These are phyloP conservation scores for Earliella scabrosa DNA, from an alignment of 1,284 basidiomycete genomes.

Conservation along the genomic window DNA sequence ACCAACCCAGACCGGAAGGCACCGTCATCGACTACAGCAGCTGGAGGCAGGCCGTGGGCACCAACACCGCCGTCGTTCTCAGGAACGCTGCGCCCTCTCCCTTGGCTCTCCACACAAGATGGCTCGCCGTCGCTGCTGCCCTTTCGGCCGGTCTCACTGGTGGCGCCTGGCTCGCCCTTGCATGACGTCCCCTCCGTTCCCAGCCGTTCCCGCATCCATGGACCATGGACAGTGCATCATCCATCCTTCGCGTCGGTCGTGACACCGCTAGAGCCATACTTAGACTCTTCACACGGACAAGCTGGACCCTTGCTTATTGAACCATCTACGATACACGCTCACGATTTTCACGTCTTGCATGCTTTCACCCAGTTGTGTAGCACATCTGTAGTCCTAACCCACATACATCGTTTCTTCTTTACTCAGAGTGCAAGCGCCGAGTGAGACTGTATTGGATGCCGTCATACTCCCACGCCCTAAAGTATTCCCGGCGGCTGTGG, in stretches of 20 bases:
- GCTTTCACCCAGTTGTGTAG: neutral
- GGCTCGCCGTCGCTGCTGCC: slow-evolving; percentile 13
- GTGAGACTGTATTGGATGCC: no score
- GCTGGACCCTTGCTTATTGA: neutral
- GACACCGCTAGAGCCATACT: no score
- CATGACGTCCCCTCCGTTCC: slow-evolving; percentile 3
- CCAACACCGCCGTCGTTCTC: slow-evolving; percentile 37
- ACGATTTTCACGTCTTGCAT: neutral
- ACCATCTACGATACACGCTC: neutral
- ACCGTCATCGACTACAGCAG: slow-evolving; percentile 57
- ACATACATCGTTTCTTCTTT: no score
- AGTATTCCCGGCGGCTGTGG: no score
- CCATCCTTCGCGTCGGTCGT: neutral
- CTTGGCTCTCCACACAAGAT: slow-evolving; percentile 13
- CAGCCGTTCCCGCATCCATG: no score
- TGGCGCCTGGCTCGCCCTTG: slow-evolving; percentile 22
- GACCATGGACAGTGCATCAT: neutral
- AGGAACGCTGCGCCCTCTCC: slow-evolving; percentile 5
- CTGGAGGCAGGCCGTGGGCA: slow-evolving; percentile 52
- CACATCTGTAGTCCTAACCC: neutral
- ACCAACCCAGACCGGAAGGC: slow-evolving; percentile 47
- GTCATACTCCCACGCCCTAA: no score
- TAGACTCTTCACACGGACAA: neutral
- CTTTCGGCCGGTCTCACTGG: slow-evolving; percentile 13
- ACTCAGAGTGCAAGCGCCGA: no score